These are phyloP conservation scores for Beauveria pseudobassiana DNA, from an alignment of 2,329 filamentous ascomycete species.

Conservation along the genomic window DNA sequence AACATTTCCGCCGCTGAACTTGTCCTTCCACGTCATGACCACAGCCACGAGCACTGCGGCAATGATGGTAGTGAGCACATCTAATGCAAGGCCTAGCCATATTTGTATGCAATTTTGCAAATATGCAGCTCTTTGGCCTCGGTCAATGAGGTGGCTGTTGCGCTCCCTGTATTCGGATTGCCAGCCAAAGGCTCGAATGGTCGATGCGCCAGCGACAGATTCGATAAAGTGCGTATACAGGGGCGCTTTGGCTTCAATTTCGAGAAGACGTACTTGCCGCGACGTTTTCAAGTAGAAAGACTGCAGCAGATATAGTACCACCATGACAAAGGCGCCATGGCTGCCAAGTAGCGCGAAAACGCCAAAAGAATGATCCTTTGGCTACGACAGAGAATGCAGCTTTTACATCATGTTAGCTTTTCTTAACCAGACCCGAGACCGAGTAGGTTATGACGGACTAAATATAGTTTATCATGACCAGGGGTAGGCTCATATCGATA, in stretches of 20 bases:
- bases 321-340: slow-evolving; percentile 26
- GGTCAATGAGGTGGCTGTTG: neutral
- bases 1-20: slow-evolving; percentile 21
- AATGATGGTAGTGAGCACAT: slow-evolving; percentile 18
- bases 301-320: slow-evolving; percentile 25
- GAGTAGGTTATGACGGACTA: neutral
- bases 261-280: neutral
- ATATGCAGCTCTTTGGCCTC: neutral
- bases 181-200: neutral
- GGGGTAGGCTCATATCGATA: too few species aligned
- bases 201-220: neutral
- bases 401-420: neutral
- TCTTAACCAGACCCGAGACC: neutral
- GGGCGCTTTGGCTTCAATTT: neutral
- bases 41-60: slow-evolving; percentile 37
- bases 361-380: neutral
- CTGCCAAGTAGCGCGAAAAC: slow-evolving; percentile 12
- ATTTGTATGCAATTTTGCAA: neutral
- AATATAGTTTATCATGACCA: too few species aligned
- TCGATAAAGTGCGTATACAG: neutral
- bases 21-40: slow-evolving; percentile 27
- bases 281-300: neutral
- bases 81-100: neutral
- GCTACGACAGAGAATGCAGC: neutral
- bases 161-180: neutral